Evolutionary conservation across 257 asterid genomes (phyloP), one percentile per base, ranked within the genome.

Genomic region (Coffea canephora): DNA sequence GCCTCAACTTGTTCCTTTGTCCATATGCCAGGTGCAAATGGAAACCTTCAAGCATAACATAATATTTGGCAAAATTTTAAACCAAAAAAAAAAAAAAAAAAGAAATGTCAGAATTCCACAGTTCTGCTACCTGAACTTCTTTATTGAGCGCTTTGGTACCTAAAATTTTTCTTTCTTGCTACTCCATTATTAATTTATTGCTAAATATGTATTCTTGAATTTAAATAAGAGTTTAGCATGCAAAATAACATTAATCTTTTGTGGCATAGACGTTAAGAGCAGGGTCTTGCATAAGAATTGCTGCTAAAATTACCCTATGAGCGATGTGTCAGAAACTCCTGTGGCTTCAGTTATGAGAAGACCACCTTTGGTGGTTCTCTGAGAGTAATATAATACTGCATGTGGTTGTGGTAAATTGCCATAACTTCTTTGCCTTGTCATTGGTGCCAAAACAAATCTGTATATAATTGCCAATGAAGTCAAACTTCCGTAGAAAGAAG

Each of bases 371-470:
- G 81, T 71, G 72, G 94, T 82, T 85, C 97, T 89, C 84, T 91
- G 97, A 0, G 93, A 80, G 87, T 89, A 93, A 49, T 91, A 89
- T 82, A 90, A 76, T 64, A 78, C 59, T 73, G 95, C 94, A 84
- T 93, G 96, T 12, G 90, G 91, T 77, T 90, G 97, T 34, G 96
- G 95, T n/a, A 93, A 78, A 49, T 88, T 84, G 65, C 75, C 74
- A 6, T 70, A 89, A 5, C 96, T 89, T 83, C 95, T 86, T 75
- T 83, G 89, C 85, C 96, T 88, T 4, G 95, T 13, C 54, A 49
- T 7, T 49, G 54, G 54, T 49, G 54, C 54, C 54, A 49, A 49
- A 49, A 49, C 54, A 49, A 49, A 11, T 49, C 54, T 49, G 14
- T 49, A 49, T 49, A 49, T 9, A 49, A 49, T 7, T 49, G 54